Base-by-base conservation (phyloP, 768 basidiomycete genomes). In the Tricholoma saponaceum region DNA sequence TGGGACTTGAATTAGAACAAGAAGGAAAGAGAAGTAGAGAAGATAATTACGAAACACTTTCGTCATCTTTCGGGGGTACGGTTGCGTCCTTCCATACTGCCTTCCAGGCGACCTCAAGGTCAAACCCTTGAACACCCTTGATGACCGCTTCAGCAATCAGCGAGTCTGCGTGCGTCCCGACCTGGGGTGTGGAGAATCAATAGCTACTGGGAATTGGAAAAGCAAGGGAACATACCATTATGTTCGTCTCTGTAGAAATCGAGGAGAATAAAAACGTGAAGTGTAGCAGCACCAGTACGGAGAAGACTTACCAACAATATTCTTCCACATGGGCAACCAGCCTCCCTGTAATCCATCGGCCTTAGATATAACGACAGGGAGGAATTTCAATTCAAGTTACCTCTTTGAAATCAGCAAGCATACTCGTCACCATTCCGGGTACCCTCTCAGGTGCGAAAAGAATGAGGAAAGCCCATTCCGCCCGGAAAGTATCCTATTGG, bases 261-360 rank as follows among this genome's bases (percentile, higher is more conserved):
- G 39, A n/a, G 3, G 18, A 41, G 39, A 41, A 39, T 39, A 16
- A 39, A 18, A 41, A 58, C 12, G 32, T 9, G 12, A 33, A 6
- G 10, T 12, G 32, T 7, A 33, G 32, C 32, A 33, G 32, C 32
- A 30, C 32, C 32, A 12, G 32, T 33, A 33, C 28, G 28, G 4
- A 28, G 28, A 28, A 28, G 28, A 28, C 32, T 33, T 37, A n/a
- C 25, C 12, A 22, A 88, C 82, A 13, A 92, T 80, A 59, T 92
- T 92, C 72, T 92, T 92, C 91, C 91, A 93, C 90, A 92, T 92
- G 0, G 91, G 91, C 33, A 93, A 72, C 89, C 90, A 90, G 3
- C 91, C 91, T 14, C 88, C 82, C 84, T 80, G 26, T 22, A 26
- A 26, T n/a, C 26, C 16, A 26, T 6, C 5, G 7, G 14, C 3